Base-by-base conservation (phyloP, 2,329 filamentous ascomycete genomes). In the Annulohypoxylon truncatum region DNA sequence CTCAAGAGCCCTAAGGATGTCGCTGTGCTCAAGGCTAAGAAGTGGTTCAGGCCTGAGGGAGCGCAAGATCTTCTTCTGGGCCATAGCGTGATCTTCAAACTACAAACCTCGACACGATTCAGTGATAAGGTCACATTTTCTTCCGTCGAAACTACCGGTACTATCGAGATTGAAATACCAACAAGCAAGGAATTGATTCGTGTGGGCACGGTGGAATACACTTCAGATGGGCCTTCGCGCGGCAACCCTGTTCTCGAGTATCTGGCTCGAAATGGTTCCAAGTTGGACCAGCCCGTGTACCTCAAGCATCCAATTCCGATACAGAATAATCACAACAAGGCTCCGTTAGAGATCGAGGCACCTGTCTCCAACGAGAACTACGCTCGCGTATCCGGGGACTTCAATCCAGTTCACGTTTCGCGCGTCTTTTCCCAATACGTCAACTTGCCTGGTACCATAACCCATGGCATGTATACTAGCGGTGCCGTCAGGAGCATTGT, bases 221-320 rank as follows among this genome's bases (percentile, higher is more conserved):
- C 53, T 33, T 54, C 66, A 94, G 57, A 40, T 4, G 64, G 65
- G 3, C 61, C 58, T 20, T 97, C 94, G 29, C 93, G 96, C 74
- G 95, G 95, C 38, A 98, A 98, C 81, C 95, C 96, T 1, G 95
- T 98, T 53, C 89, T 97, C 65, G 95, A 98, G 81, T 98, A 97
- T 82, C 88, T 98, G 24, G 85, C 94, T 82, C 92, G 95, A 66
- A 89, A 96, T 75, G 95, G 96, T 61, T 89, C 91, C 9, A 58
- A 64, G 44, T 20, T 70, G 0, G 67, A 68, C 29, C 58, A 64
- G 26, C 67, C 64, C 10, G 59, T 62, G 12, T 70, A 70, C 20
- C 65, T 70, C 61, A 59, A 68, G 31, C 55, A 66, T 56, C 51
- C 64, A 22, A 70, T 68, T 13, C 64, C 65, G 3, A 68, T 70